Evolutionary conservation across 345 rosid species (phyloP).

Genomic region (Brassica nigra): DNA sequence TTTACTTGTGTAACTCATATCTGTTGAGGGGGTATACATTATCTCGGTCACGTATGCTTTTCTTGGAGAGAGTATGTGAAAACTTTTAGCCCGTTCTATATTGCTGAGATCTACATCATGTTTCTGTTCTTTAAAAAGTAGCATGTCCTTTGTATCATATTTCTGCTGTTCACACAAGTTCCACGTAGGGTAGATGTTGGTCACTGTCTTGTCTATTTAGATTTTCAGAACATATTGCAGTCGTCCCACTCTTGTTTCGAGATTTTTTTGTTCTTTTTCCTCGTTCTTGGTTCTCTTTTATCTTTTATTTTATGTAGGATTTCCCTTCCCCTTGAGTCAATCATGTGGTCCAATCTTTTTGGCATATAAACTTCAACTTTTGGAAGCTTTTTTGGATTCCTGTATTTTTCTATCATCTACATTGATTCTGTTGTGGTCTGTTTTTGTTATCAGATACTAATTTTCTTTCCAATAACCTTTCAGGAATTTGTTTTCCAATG

Average conservation of each 20-base stretch:
- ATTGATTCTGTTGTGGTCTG: slow-evolving; percentile 16
- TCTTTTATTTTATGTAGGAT: slow-evolving; percentile 5
- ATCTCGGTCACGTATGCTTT: slow-evolving; percentile 14
- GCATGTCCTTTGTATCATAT: slow-evolving; percentile 17
- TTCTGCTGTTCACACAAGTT: slow-evolving; percentile 9
- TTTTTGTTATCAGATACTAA: slow-evolving; percentile 14
- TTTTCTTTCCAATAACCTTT: slow-evolving; percentile 27
- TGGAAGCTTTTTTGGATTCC: slow-evolving; percentile 1
- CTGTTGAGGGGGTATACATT: slow-evolving; percentile 10
- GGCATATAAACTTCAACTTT: slow-evolving; percentile 14
- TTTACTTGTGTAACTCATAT: slow-evolving; percentile 7
- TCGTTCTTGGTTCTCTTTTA: not conserved
- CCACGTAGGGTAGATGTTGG: slow-evolving; percentile 9
- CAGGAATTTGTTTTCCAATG: slow-evolving; percentile 98
- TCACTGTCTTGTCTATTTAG: slow-evolving; percentile 16
- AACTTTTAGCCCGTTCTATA: not conserved
- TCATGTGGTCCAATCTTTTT: slow-evolving; percentile 17
- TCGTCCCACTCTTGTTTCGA: slow-evolving; percentile 14
- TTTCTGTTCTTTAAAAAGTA: slow-evolving; percentile 11
- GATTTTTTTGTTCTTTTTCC: not conserved
- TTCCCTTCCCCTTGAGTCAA: slow-evolving; percentile 2
- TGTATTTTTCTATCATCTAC: not conserved
- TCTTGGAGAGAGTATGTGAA: slow-evolving; percentile 16
- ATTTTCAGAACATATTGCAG: slow-evolving; percentile 6
- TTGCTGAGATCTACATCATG: slow-evolving; percentile 7